Percentiles rank a stretch among this genome's conserved stretches.
Evolutionary conservation across 352 stramenopile genomes (phyloP).

Genomic region (Thraustochytrium striatum): DNA sequence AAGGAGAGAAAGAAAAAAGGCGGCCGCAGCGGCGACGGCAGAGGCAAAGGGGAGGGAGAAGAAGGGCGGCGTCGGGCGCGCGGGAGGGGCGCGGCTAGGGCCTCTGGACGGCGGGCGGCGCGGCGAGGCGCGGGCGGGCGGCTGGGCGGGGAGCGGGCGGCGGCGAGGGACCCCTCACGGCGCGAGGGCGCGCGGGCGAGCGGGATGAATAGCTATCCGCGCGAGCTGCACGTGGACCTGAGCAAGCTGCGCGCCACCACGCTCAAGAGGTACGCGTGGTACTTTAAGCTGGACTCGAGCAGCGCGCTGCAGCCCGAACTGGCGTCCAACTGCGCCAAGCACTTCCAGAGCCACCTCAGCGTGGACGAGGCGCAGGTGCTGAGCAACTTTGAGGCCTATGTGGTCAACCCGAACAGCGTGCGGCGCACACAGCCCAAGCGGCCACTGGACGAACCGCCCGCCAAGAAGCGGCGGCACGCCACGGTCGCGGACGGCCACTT

Average conservation of each 20-base stretch:
- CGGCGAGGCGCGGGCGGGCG: too few species aligned
- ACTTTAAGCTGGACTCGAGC: constrained; percentile 10
- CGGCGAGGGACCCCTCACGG: neutral
- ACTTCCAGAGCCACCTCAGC: constrained; percentile 25
- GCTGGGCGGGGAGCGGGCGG: neutral
- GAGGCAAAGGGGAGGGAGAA: neutral
- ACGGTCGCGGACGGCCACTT: neutral
- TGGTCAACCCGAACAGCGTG: constrained; percentile 22
- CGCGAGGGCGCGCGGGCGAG: neutral
- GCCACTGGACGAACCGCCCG: neutral
- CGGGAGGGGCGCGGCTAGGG: neutral
- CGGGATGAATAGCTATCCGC: constrained; percentile 35
- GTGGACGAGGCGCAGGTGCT: constrained; percentile 36
- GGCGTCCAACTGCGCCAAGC: constrained; percentile 10
- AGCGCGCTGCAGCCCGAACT: neutral
- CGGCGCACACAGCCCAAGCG: neutral
- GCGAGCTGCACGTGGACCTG: constrained; percentile 41
- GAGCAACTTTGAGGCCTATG: constrained; percentile 13
- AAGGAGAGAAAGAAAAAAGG: too few species aligned
- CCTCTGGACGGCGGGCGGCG: too few species aligned
- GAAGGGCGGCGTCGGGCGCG: too few species aligned
- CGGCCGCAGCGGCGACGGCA: neutral
- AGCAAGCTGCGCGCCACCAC: constrained; percentile 40
- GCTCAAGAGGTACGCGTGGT: constrained; percentile 44
- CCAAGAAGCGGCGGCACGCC: constrained; percentile 1